A percentile compares a stretch with the other conserved stretches of the same genome.
Evolutionary conservation across 371 early-diverging fungal species (phyloP).

Genomic region (Gilbertella persicaria): DNA sequence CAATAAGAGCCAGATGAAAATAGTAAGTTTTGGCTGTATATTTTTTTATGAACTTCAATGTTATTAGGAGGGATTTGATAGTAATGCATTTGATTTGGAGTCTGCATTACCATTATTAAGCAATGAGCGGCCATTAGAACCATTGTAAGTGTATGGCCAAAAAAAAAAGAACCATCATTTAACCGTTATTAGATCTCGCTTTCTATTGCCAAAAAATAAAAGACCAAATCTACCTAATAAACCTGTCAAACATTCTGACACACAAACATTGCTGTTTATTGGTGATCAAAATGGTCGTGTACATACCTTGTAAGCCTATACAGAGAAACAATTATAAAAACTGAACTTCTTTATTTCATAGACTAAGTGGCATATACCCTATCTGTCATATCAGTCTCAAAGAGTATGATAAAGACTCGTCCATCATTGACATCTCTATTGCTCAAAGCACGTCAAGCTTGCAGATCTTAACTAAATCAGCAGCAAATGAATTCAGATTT

Average conservation of each 20-base stretch:
- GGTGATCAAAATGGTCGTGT: constrained; percentile 17
- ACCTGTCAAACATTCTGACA: constrained; percentile 7
- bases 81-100: constrained; percentile 18
- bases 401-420: not conserved
- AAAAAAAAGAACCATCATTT: not conserved
- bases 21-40: constrained; percentile 8
- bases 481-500: not conserved
- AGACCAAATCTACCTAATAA: constrained; percentile 8
- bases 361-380: constrained; percentile 24
- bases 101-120: constrained; percentile 12
- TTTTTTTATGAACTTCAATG: not conserved
- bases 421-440: constrained; percentile 3
- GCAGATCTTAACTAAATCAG: constrained; percentile 4
- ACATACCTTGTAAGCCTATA: constrained; percentile 19
- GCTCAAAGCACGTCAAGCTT: not conserved
- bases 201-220: not conserved
- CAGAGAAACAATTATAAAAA: not conserved
- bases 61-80: constrained; percentile 23
- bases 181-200: not conserved
- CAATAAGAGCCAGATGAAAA: constrained; percentile 12
- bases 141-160: constrained; percentile 7
- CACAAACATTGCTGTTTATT: constrained; percentile 17
- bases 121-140: constrained; percentile 13
- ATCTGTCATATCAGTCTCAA: constrained; percentile 10
- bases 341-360: not conserved